A percentile compares a stretch with the other conserved stretches of the same genome.
These are phyloP conservation scores for Capsicum baccatum DNA, from an alignment of 257 asterid species.

Conservation along the genomic window DNA sequence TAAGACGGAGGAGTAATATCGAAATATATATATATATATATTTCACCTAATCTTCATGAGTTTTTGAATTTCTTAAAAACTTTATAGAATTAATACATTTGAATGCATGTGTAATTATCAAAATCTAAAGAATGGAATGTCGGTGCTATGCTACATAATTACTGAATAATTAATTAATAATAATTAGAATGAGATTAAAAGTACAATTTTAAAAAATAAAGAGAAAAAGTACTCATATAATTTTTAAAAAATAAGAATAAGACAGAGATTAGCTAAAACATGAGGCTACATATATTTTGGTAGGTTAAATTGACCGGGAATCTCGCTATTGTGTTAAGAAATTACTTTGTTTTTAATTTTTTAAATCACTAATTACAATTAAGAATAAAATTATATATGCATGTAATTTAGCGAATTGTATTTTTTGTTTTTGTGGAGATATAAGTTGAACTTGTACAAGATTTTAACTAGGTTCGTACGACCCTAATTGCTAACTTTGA, in stretches of 20 bases:
- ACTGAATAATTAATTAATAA: background rate
- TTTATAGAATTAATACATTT: too few species aligned
- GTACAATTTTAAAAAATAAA: background rate
- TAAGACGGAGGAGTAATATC: background rate
- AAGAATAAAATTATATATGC: background rate
- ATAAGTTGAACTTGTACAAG: background rate
- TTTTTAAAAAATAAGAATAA: constrained; percentile 10
- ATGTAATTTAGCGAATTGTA: background rate
- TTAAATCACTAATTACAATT: constrained; percentile 22
- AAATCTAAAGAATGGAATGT: constrained; percentile 18
- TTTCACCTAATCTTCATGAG: background rate
- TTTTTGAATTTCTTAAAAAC: background rate
- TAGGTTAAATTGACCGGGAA: constrained; percentile 64
- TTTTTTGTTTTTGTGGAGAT: background rate
- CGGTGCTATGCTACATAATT: constrained; percentile 23
- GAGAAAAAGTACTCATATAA: background rate
- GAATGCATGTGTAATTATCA: background rate
- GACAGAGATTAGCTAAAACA: constrained; percentile 50
- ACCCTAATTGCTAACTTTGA: constrained; percentile 27
- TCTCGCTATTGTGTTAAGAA: constrained; percentile 66
- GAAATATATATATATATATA: background rate
- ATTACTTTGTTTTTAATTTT: constrained; percentile 48
- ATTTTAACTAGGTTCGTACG: constrained; percentile 25
- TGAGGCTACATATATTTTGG: constrained; percentile 33
- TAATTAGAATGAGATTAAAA: background rate